phyloP scores from a whole-genome alignment of 2,329 filamentous ascomycete genomes.

The Diaporthe ilicicola region DNA sequence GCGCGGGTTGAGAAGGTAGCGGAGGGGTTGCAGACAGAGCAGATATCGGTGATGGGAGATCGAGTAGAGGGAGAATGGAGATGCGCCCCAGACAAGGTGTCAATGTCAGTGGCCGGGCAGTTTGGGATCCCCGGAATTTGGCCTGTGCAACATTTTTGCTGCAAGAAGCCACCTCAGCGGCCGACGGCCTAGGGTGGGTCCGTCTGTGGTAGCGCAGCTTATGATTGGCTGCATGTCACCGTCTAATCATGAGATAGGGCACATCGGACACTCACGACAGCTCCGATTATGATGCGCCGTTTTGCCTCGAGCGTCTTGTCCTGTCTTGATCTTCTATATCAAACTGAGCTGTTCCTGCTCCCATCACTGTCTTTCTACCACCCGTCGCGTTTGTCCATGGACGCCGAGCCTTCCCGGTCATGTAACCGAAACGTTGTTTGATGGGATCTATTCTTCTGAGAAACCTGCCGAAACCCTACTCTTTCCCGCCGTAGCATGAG shows the following conservation, averaged over 20 bases:
- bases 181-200: slow-evolving; percentile 22
- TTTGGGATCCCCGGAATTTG: slow-evolving; percentile 6
- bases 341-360: too few species aligned
- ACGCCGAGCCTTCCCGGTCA: too few species aligned
- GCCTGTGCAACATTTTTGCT: neutral
- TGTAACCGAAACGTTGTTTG: too few species aligned
- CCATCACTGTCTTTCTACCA: too few species aligned
- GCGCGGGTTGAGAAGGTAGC: neutral
- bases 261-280: neutral
- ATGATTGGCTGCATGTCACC: neutral
- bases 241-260: neutral
- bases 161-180: slow-evolving; percentile 32
- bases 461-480: too few species aligned
- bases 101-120: neutral
- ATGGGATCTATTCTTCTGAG: too few species aligned
- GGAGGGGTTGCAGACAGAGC: neutral
- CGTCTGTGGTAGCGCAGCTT: neutral
- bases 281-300: neutral
- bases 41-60: neutral
- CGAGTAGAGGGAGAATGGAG: neutral
- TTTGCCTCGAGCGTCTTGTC: neutral
- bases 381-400: too few species aligned
- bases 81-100: neutral
- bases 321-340: too few species aligned
- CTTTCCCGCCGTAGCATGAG: too few species aligned